Conservation (phyloP, 176 grass and related monocot genomes). For the Thinopyrum elongatum region DNA sequence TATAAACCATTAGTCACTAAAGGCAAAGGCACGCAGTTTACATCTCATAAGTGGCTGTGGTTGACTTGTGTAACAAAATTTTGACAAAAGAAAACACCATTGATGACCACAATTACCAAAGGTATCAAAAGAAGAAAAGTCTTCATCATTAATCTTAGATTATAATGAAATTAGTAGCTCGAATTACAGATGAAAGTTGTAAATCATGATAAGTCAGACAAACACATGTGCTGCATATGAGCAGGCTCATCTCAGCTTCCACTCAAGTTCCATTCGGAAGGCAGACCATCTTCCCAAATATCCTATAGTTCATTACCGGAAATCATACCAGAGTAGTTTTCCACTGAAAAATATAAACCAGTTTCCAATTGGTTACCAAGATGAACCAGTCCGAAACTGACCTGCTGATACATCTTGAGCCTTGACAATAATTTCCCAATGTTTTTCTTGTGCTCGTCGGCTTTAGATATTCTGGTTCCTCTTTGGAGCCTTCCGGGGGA, state of each 20-base stretch:
- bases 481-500: not conserved
- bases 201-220: conserved; percentile 7
- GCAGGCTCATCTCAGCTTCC: not conserved
- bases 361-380: conserved; percentile 19
- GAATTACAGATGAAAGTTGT: conserved; percentile 5
- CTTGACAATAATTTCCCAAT: not conserved
- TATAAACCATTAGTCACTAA: conserved; percentile 13
- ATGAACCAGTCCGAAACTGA: conserved; percentile 19
- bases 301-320: not conserved
- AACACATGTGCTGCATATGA: not conserved
- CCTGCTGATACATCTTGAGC: conserved; percentile 6
- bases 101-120: not conserved
- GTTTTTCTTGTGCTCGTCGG: not conserved
- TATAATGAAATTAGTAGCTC: not conserved
- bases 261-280: not conserved
- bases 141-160: not conserved
- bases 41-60: not conserved
- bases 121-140: not conserved
- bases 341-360: not conserved
- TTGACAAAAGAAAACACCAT: not conserved
- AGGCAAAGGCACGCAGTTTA: not conserved
- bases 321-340: not conserved
- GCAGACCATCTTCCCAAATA: not conserved
- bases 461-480: not conserved
- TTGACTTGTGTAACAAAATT: not conserved